Evolutionary conservation across 2,329 filamentous ascomycete genomes (phyloP).

Genomic region (Phialophora expanda): DNA sequence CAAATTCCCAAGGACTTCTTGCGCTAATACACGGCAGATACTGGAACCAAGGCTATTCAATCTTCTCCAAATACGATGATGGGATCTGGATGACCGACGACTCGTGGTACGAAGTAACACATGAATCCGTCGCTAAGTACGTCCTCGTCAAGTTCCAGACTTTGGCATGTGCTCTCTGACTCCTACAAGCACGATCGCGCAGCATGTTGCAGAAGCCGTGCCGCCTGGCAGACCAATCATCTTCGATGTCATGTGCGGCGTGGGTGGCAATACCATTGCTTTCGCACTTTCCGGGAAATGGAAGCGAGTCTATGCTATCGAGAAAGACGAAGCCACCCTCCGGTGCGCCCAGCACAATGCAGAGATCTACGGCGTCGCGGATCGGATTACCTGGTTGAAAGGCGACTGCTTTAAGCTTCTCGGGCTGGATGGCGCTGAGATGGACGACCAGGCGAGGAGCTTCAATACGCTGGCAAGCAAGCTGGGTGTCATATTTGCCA

Average conservation of each 20-base stretch:
- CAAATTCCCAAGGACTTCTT: not conserved
- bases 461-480: slow-evolving; percentile 54
- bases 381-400: slow-evolving; percentile 82
- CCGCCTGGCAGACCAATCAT: slow-evolving; percentile 66
- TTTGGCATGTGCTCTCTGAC: slow-evolving; percentile 32
- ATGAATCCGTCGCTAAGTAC: slow-evolving; percentile 85
- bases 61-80: slow-evolving; percentile 86
- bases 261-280: slow-evolving; percentile 93
- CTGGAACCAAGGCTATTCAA: slow-evolving; percentile 83
- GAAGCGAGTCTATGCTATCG: slow-evolving; percentile 84
- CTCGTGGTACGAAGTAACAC: slow-evolving; percentile 96
- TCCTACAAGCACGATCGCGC: slow-evolving; percentile 69
- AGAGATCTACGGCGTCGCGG: slow-evolving; percentile 76
- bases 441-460: slow-evolving; percentile 42
- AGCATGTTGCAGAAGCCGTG: slow-evolving; percentile 67
- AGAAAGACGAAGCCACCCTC: slow-evolving; percentile 78
- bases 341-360: slow-evolving; percentile 94
- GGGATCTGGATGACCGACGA: slow-evolving; percentile 90
- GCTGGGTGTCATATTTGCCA: slow-evolving; percentile 69
- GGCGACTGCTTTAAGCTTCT: slow-evolving; percentile 85
- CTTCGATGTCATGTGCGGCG: slow-evolving; percentile 88
- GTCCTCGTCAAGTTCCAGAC: slow-evolving; percentile 39
- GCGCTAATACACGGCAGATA: slow-evolving; percentile 63
- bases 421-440: slow-evolving; percentile 41
- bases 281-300: slow-evolving; percentile 82